Evolutionary conservation across 1,284 basidiomycete genomes (phyloP), one percentile per base, ranked within the genome.

Genomic region (Athelia psychrophila): DNA sequence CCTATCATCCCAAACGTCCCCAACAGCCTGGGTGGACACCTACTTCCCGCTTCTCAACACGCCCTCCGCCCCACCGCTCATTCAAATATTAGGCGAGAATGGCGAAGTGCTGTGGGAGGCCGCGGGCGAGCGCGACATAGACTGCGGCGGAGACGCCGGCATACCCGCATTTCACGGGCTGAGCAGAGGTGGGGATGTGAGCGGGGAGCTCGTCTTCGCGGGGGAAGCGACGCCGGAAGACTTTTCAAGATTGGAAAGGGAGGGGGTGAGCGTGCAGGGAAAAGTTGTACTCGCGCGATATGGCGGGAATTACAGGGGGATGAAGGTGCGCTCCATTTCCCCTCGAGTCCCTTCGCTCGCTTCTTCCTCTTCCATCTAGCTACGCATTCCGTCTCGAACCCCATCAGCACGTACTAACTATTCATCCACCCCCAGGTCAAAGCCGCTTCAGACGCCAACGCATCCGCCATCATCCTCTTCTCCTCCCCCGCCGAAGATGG

Each of bases 401-500:
- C 49, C 16, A 32, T 24, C 22, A 15, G n/a, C n/a, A n/a, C n/a
- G n/a, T n/a, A n/a, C n/a, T n/a, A n/a, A n/a, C n/a, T n/a, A n/a
- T n/a, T n/a, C n/a, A n/a, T n/a, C 22, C 33, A 18, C 38, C n/a
- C n/a, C 35, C 60, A 93, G 82, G 77, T 93, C 50, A 81, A 91
- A 72, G 81, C 85, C 1, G 93, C 94, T 2, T 80, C 94, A 61
- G 91, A 94, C 57, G 83, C 84, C 3, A 95, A 95, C 19, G 93
- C 86, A 8, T 83, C 72, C 50, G 85, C 84, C 57, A 72, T 84
- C 24, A 67, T 89, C 47, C 95, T 98, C 60, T 98, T 93, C 71
- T 85, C 84, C 15, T 95, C 98, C 69, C 89, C 91, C 13, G 85
- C 84, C 50, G 93, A 97, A 63, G 94, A 98, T 62, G 93, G 93